Evolutionary conservation across 441 rosid genomes (phyloP).

Genomic region (Arabidopsis hybrid): DNA sequence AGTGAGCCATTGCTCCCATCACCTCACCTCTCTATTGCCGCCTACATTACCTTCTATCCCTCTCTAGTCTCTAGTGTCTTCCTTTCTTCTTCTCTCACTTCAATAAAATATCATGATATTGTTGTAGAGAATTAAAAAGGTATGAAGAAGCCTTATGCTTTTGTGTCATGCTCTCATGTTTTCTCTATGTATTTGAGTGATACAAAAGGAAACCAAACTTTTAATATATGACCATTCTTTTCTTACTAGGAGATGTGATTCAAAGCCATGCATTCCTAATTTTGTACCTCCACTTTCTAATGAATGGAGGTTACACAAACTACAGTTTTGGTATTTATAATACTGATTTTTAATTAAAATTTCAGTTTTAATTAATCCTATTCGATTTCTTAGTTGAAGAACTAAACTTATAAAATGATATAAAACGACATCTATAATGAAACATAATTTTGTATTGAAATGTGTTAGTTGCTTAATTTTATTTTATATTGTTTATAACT

Average conservation of each 20-base stretch:
- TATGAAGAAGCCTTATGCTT: constrained; percentile 15
- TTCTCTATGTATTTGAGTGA: constrained; percentile 7
- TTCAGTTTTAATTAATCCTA: neutral
- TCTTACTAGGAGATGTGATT: neutral
- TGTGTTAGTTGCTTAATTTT: neutral
- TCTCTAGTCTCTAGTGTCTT: constrained; percentile 16
- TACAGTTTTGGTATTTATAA: neutral
- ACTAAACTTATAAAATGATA: neutral
- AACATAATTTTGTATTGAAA: neutral
- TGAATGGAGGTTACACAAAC: neutral
- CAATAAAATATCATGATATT: constrained; percentile 17
- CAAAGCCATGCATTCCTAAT: neutral
- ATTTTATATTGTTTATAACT: neutral
- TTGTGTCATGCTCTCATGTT: constrained; percentile 7
- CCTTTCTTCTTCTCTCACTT: constrained; percentile 10
- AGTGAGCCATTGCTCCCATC: constrained; percentile 30
- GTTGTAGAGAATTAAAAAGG: constrained; percentile 11
- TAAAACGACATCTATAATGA: neutral
- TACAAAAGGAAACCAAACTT: constrained; percentile 14
- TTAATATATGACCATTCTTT: neutral
- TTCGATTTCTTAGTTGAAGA: neutral
- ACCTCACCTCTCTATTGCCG: constrained; percentile 35
- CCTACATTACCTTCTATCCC: constrained; percentile 5
- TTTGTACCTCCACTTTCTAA: neutral
- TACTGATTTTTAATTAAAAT: neutral